Evolutionary conservation across 2,329 filamentous ascomycete species (phyloP), one percentile per base, ranked within the genome.

Genomic region (Talaromyces sp.): DNA sequence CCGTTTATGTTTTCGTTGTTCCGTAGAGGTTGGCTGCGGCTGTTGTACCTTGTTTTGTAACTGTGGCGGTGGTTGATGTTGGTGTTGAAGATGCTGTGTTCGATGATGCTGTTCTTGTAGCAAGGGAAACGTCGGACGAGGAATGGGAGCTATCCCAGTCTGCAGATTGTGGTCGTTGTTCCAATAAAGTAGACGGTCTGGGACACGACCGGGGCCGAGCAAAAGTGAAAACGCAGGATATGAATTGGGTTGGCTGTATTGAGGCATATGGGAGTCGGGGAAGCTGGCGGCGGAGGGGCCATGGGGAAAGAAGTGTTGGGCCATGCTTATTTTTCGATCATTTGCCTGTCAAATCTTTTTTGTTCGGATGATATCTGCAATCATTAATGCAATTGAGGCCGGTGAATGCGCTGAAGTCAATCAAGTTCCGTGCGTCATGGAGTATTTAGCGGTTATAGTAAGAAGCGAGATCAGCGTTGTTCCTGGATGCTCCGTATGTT

Each of bases 1-100:
- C 65, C 94, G 85, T 61, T 92, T 88, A 72, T 97, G 93, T 74
- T 97, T 97, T 64, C 95, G 88, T 68, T 89, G 87, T 61, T 95
- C 89, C 28, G 71, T 25, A 45, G 39, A 22, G n/a, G 33, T 15
- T 45, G 31, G 57, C 17, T 54, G 51, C 11, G 97, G 97, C 64
- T 95, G 88, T 67, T 89, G 86, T n/a, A n/a, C n/a, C n/a, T n/a
- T n/a, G n/a, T n/a, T n/a, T n/a, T n/a, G n/a, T 61, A 94, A 69
- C 5, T 48, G 51, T 15, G 17, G 6, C 13, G 33, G 46, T 7
- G 41, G 15, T 36, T 11, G 51, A 3, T 33, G 70, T 70, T 22
- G 72, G 56, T 21, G 71, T 22, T 58, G 50, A 3, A 51, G 37
- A 9, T 37, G 45, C 48, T 52, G 56, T 5, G 31, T 9, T 37